Evolutionary conservation across 2,329 filamentous ascomycete species (phyloP), one percentile per base, ranked within the genome.

Genomic region (Cladophialophora yegresii): DNA sequence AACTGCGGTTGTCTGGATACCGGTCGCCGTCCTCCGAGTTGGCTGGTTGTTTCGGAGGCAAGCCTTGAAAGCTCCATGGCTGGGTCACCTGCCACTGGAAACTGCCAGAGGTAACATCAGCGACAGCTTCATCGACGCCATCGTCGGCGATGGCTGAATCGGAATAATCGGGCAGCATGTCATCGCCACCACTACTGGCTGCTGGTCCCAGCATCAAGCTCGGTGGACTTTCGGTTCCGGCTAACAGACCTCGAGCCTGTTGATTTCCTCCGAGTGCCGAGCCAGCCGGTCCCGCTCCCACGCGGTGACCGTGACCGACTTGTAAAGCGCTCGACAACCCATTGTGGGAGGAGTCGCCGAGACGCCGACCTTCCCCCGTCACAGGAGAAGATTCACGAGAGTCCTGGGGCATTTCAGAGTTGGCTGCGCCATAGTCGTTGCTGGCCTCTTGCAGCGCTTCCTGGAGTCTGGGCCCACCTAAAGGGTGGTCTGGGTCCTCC

Each of bases 311-410:
- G 87, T 83, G 89, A 91, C 78, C 89, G 85, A 82, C 87, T 91
- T 82, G 33, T 58, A 60, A 91, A 85, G 85, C 89, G 89, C 89
- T 92, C 91, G 90, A 91, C 89, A 88, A 93, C 85, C 91, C 91
- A 93, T 81, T 87, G 83, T 82, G 89, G 88, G 88, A 93, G 86
- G 86, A 92, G 87, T 84, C 88, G 88, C 84, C 90, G 89, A 92
- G 90, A 85, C 89, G 89, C 87, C 82, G 87, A 80, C 85, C 91
- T 89, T 96, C 91, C 89, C 91, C 91, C 88, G 86, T 78, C 57
- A 73, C 77, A 70, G 82, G 81, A 67, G 80, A 79, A 69, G 79
- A 77, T 47, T 78, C 76, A 64, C 77, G 77, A 30, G 80, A 81
- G 54, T 74, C 75, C 23, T 69, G 63, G 26, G 73, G 74, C 12